A percentile compares a stretch with the other conserved stretches of the same genome.
phyloP scores from a whole-genome alignment of 495 filamentous ascomycete species.

The Xylaria acuta region DNA sequence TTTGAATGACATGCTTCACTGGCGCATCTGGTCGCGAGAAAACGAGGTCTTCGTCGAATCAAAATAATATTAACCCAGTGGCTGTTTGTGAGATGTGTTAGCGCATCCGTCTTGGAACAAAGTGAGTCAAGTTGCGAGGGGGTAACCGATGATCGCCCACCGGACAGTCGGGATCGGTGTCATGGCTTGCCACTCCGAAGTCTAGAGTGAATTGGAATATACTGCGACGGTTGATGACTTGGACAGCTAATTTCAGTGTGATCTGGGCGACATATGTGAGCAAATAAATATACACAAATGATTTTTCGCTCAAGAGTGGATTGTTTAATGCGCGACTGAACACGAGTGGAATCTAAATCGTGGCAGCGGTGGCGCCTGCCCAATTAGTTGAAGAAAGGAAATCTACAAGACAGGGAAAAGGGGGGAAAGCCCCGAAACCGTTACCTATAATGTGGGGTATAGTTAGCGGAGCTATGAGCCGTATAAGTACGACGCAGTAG shows the following conservation, averaged over 20 bases:
- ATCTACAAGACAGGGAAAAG: too few relatives aligned
- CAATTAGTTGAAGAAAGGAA: background rate
- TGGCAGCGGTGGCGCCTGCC: background rate
- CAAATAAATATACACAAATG: too few relatives aligned
- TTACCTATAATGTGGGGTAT: background rate
- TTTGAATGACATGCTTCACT: conserved; percentile 67
- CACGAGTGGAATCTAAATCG: too few relatives aligned
- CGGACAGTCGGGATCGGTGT: background rate
- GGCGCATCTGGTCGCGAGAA: conserved; percentile 64
- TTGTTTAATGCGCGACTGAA: too few relatives aligned
- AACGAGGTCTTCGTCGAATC: conserved; percentile 71
- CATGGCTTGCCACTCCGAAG: background rate
- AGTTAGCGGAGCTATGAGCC: background rate
- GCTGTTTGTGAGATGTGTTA: conserved; percentile 3
- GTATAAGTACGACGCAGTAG: conserved; percentile 1
- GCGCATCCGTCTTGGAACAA: background rate
- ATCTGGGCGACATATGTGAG: too few relatives aligned
- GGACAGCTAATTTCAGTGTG: too few relatives aligned
- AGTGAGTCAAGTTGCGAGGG: background rate
- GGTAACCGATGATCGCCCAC: background rate
- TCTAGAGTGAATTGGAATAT: background rate
- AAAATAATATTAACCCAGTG: conserved; percentile 33
- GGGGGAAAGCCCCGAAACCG: background rate
- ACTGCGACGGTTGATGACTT: too few relatives aligned
- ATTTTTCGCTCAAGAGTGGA: too few relatives aligned